Conservation (phyloP, 2,329 filamentous ascomycete species). For the Peltaster fructicola region DNA sequence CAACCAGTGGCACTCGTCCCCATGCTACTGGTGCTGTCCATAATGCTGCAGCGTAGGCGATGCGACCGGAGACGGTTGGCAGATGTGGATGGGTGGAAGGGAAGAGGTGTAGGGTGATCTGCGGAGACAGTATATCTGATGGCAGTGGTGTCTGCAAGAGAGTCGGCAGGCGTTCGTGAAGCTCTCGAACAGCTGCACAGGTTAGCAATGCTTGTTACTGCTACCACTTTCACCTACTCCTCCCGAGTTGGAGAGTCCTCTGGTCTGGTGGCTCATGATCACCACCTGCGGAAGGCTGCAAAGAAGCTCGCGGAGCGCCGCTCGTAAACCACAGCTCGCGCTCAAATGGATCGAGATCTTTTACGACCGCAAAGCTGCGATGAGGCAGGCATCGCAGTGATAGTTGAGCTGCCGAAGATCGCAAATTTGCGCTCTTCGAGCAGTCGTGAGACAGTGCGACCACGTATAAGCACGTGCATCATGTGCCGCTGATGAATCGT, state of each 20-base stretch:
- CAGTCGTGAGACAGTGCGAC: slow-evolving; percentile 25
- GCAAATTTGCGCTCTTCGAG: slow-evolving; percentile 5
- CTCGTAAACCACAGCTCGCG: slow-evolving; percentile 28
- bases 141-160: slow-evolving; percentile 44
- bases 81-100: slow-evolving; percentile 70
- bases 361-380: slow-evolving; percentile 16
- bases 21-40: slow-evolving; percentile 95
- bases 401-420: slow-evolving; percentile 1
- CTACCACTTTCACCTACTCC: slow-evolving; percentile 29
- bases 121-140: slow-evolving; percentile 43
- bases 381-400: slow-evolving; percentile 4
- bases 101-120: slow-evolving; percentile 45
- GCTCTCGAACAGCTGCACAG: slow-evolving; percentile 37
- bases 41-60: slow-evolving; percentile 80
- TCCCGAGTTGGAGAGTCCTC: slow-evolving; percentile 43
- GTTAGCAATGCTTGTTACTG: not conserved
- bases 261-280: slow-evolving; percentile 35
- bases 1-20: slow-evolving; percentile 79
- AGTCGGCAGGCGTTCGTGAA: slow-evolving; percentile 45
- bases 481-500: slow-evolving; percentile 9
- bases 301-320: slow-evolving; percentile 15
- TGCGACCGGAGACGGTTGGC: slow-evolving; percentile 75
- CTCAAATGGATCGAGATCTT: slow-evolving; percentile 12
- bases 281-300: slow-evolving; percentile 3
- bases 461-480: slow-evolving; percentile 28